These are phyloP conservation scores for Claviceps maximensis DNA, from an alignment of 2,329 filamentous ascomycete species.

Conservation along the genomic window DNA sequence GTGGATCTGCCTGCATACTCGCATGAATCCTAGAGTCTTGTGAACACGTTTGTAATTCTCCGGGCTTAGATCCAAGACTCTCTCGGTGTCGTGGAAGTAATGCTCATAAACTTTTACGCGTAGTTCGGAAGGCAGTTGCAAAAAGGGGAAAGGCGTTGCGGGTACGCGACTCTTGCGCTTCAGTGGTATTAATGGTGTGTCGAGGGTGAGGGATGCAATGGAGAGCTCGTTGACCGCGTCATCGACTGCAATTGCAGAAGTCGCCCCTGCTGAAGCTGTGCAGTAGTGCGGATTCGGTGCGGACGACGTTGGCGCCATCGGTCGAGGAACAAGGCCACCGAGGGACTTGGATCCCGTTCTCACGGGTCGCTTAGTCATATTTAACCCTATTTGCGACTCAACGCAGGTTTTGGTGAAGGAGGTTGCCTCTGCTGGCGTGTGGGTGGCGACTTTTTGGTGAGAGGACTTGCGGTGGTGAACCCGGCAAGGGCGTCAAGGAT, in stretches of 20 bases:
- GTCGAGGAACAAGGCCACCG: conserved; percentile 19
- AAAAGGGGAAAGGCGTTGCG: conserved; percentile 45
- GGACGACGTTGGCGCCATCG: conserved; percentile 14
- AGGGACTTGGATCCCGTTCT: conserved; percentile 6
- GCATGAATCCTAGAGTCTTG: conserved; percentile 45
- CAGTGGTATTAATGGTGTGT: conserved; percentile 21
- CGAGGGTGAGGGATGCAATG: conserved; percentile 31
- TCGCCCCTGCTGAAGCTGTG: conserved; percentile 16
- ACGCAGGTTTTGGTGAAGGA: background rate
- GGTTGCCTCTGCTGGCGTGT: background rate
- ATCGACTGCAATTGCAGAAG: conserved; percentile 26
- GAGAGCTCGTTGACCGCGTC: conserved; percentile 27
- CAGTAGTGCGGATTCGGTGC: conserved; percentile 21
- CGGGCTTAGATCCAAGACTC: conserved; percentile 53
- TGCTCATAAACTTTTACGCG: conserved; percentile 55
- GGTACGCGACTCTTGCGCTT: conserved; percentile 19
- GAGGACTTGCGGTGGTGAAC: background rate
- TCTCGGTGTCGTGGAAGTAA: conserved; percentile 40
- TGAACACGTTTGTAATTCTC: conserved; percentile 50
- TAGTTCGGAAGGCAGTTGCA: conserved; percentile 55
- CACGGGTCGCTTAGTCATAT: conserved; percentile 13
- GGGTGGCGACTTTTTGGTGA: conserved; percentile 2
- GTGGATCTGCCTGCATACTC: conserved; percentile 47
- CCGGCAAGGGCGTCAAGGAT: background rate
- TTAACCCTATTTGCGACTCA: conserved; percentile 5